Evolutionary conservation across 2,329 filamentous ascomycete species (phyloP).

Genomic region (Aurifilum marmelostoma): DNA sequence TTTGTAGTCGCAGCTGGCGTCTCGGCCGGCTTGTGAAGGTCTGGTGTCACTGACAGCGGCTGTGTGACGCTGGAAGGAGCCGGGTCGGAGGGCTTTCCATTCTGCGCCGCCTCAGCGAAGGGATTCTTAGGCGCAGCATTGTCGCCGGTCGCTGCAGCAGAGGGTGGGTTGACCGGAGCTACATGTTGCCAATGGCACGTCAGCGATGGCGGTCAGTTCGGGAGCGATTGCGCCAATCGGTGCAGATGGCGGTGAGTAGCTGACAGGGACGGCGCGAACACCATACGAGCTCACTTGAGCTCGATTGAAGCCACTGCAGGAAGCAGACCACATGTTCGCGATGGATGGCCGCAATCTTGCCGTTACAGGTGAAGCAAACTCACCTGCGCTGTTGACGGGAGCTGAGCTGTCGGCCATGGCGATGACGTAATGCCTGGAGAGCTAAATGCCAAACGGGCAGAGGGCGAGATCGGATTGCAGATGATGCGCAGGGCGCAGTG

Average conservation of each 20-base stretch:
- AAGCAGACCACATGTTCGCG: background rate
- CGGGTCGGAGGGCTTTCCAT: slow-evolving; percentile 18
- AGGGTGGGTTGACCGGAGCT: slow-evolving; percentile 18
- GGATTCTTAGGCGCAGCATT: slow-evolving; percentile 25
- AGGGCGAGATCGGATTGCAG: slow-evolving; percentile 18
- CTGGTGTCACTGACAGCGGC: slow-evolving; percentile 19
- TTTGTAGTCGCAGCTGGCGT: slow-evolving; percentile 19
- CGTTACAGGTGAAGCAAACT: slow-evolving; percentile 18
- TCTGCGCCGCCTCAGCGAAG: slow-evolving; percentile 9
- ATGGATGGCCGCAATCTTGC: background rate
- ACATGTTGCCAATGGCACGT: slow-evolving; percentile 17
- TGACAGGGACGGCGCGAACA: background rate
- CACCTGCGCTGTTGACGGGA: slow-evolving; percentile 29
- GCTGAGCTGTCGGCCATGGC: slow-evolving; percentile 29
- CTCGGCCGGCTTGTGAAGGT: slow-evolving; percentile 20
- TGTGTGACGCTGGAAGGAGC: slow-evolving; percentile 6
- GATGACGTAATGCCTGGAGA: slow-evolving; percentile 29
- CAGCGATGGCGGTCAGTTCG: slow-evolving; percentile 11
- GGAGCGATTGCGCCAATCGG: slow-evolving; percentile 11
- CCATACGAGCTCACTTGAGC: slow-evolving; percentile 14
- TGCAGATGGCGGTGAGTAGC: slow-evolving; percentile 14
- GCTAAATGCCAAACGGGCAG: slow-evolving; percentile 7
- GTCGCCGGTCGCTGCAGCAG: slow-evolving; percentile 15
- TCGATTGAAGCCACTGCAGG: slow-evolving; percentile 6
- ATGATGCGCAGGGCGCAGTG: slow-evolving; percentile 17